phyloP scores from a whole-genome alignment of 371 early-diverging fungal genomes.

The Rhizopus delemar region DNA sequence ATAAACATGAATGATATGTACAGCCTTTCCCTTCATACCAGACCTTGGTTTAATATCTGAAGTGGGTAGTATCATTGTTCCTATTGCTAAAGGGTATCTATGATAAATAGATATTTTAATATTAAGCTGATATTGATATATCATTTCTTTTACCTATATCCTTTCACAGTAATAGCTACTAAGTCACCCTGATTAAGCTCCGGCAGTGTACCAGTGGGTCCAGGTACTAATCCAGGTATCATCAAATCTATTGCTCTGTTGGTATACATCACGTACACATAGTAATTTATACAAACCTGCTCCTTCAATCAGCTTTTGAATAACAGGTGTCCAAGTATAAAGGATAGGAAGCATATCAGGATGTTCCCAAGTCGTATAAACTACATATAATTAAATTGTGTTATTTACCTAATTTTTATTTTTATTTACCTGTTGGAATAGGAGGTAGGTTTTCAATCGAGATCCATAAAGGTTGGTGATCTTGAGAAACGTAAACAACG shows the following conservation, averaged over 20 bases:
- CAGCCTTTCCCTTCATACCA: conserved; percentile 74
- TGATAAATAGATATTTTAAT: conserved; percentile 17
- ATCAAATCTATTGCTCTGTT: conserved; percentile 51
- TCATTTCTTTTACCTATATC: conserved; percentile 40
- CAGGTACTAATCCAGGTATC: conserved; percentile 64
- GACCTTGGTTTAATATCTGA: conserved; percentile 48
- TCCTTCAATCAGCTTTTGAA: conserved; percentile 64
- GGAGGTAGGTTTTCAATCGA: conserved; percentile 41
- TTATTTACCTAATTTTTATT: background rate
- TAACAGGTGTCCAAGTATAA: conserved; percentile 63
- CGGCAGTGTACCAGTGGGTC: conserved; percentile 47
- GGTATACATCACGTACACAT: conserved; percentile 8
- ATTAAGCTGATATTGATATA: conserved; percentile 8
- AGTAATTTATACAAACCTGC: conserved; percentile 41
- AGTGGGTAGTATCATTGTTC: conserved; percentile 57
- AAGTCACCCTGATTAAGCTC: conserved; percentile 49
- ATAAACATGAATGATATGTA: conserved; percentile 67
- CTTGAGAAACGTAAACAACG: conserved; percentile 56
- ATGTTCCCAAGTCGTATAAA: conserved; percentile 70
- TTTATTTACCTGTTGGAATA: conserved; percentile 40
- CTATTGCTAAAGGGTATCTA: conserved; percentile 59
- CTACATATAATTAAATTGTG: conserved; percentile 16
- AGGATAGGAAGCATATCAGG: conserved; percentile 60
- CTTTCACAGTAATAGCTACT: conserved; percentile 57
- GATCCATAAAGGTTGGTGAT: conserved; percentile 62